Evolutionary conservation across 768 basidiomycete genomes (phyloP).

Genomic region (Mycena vitilis): DNA sequence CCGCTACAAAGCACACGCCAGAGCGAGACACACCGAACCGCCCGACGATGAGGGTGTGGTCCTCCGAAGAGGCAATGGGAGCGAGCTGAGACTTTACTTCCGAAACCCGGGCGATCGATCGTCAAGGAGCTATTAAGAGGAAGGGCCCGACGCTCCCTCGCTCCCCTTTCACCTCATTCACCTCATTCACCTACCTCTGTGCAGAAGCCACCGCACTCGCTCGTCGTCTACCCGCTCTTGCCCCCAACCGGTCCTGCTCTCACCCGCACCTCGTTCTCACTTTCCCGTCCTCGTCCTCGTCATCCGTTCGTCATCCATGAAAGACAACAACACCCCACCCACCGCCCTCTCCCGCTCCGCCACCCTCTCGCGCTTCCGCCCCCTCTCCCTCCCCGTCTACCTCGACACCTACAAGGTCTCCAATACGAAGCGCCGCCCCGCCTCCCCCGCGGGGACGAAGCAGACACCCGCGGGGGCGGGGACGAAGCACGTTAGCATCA

Average conservation of each 20-base stretch:
- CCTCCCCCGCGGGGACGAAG: neutral
- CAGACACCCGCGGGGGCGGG: no score
- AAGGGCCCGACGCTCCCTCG: conserved; percentile 5
- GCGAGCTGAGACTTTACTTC: conserved; percentile 13
- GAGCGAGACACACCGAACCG: no score
- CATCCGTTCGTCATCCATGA: conserved; percentile 21
- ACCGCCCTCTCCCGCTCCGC: conserved; percentile 19
- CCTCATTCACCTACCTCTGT: no score
- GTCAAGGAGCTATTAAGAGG: conserved; percentile 29
- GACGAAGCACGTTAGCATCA: neutral
- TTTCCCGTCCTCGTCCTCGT: neutral
- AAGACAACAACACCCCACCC: conserved; percentile 17
- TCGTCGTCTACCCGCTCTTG: conserved; percentile 2
- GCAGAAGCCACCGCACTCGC: no score
- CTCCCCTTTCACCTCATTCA: no score
- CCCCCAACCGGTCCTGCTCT: conserved; percentile 2
- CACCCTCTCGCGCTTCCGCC: conserved; percentile 29
- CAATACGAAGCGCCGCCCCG: conserved; percentile 6
- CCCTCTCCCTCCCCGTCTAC: conserved; percentile 31
- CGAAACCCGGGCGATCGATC: conserved; percentile 24
- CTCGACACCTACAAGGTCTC: conserved; percentile 29
- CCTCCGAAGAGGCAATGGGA: neutral
- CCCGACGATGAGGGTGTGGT: no score
- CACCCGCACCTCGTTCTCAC: neutral
- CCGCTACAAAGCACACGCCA: neutral